Percentiles rank a stretch among this genome's conserved stretches.
phyloP scores from a whole-genome alignment of 495 filamentous ascomycete genomes.

The Hyaloscypha hepaticicola region DNA sequence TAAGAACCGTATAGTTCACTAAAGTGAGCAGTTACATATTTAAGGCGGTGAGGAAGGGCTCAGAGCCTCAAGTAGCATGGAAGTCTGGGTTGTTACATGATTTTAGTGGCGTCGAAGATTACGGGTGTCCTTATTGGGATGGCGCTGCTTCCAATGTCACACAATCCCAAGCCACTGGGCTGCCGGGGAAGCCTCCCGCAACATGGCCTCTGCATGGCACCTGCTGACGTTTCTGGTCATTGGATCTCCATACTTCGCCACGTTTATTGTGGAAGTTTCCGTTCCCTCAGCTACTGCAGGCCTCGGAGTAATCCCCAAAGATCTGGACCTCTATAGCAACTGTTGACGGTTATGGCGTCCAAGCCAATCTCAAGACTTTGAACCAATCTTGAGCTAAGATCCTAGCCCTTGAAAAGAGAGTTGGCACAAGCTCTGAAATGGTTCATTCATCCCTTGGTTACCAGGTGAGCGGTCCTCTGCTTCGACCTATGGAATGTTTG shows the following conservation, averaged over 20 bases:
- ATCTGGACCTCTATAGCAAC: background rate
- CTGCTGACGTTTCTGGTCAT: constrained; percentile 12
- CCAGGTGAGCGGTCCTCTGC: background rate
- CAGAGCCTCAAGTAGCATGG: background rate
- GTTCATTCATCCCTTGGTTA: background rate
- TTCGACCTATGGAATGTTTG: background rate
- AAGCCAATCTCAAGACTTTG: background rate
- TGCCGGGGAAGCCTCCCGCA: background rate
- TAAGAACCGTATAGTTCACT: background rate
- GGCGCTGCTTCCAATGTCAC: background rate
- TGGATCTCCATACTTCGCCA: background rate
- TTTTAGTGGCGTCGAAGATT: background rate
- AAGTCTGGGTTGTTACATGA: background rate
- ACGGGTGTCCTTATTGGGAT: background rate
- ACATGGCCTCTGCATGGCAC: constrained; percentile 4
- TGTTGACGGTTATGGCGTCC: background rate
- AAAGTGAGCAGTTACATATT: background rate
- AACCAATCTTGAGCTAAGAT: background rate
- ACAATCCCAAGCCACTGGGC: background rate
- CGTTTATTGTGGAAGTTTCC: background rate
- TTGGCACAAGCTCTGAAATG: background rate
- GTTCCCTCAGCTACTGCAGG: background rate
- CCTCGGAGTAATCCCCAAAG: background rate
- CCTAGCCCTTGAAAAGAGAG: background rate
- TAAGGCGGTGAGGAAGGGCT: background rate